Percentiles rank a stretch among this genome's conserved stretches.
Conservation (phyloP, 768 basidiomycete species). For the Hydnomerulius pinastri region DNA sequence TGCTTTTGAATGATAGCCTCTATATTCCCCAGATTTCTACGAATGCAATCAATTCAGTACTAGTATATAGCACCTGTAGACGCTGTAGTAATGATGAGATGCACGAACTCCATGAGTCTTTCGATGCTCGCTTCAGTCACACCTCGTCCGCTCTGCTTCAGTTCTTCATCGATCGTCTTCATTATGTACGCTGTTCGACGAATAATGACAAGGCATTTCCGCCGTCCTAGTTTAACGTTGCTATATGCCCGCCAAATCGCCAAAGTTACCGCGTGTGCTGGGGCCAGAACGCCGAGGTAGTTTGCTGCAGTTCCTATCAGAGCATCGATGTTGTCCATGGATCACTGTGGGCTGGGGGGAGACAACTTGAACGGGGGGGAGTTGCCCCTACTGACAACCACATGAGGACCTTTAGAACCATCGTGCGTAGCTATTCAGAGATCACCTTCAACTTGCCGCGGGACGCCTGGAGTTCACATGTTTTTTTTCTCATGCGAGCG, state of each 20-base stretch:
- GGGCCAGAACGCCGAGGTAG: slow-evolving; percentile 37
- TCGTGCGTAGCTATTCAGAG: background rate
- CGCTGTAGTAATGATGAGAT: too few species aligned
- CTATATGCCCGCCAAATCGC: background rate
- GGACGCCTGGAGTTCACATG: too few species aligned
- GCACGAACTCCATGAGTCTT: slow-evolving; percentile 1
- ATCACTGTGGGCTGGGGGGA: background rate
- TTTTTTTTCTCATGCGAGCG: too few species aligned
- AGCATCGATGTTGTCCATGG: background rate
- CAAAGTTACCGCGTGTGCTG: slow-evolving; percentile 1
- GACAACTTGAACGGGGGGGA: slow-evolving; percentile 54
- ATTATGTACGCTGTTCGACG: slow-evolving; percentile 2
- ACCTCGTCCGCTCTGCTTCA: background rate
- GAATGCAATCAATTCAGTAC: background rate
- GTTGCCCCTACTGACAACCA: slow-evolving; percentile 56
- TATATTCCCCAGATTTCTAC: slow-evolving; percentile 6
- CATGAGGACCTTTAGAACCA: background rate
- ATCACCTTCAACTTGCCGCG: too few species aligned
- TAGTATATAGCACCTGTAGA: too few species aligned
- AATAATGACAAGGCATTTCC: slow-evolving; percentile 3
- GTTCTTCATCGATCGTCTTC: background rate
- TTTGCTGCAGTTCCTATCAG: slow-evolving; percentile 44
- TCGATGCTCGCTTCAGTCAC: background rate
- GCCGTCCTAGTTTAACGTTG: background rate
- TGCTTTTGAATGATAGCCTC: background rate